Conservation (phyloP, 2,329 filamentous ascomycete genomes). For the Fusarium veterinarium region DNA sequence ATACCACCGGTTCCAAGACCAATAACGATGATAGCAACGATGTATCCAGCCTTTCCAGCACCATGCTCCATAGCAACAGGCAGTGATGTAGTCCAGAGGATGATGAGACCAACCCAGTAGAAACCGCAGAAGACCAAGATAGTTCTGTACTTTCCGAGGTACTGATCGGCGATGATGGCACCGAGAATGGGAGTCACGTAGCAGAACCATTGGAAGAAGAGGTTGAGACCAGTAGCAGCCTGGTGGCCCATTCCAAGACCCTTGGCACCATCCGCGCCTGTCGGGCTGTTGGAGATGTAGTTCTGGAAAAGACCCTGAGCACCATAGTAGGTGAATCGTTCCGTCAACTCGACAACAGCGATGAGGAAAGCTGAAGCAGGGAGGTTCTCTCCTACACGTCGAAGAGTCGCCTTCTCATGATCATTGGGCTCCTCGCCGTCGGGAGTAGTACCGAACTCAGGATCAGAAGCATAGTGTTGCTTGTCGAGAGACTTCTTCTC, state of each 20-base stretch:
- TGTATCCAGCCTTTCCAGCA: constrained; percentile 61
- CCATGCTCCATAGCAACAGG: constrained; percentile 51
- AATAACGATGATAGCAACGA: constrained; percentile 69
- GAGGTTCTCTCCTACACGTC: constrained; percentile 65
- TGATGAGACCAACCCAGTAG: constrained; percentile 67
- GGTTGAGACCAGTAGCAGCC: constrained; percentile 64
- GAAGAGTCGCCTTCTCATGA: constrained; percentile 61
- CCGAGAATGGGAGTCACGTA: constrained; percentile 60
- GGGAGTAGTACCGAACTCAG: constrained; percentile 47
- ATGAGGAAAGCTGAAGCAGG: constrained; percentile 67
- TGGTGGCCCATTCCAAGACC: constrained; percentile 67
- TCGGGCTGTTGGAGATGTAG: constrained; percentile 57
- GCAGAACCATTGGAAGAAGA: constrained; percentile 66
- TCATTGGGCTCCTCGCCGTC: constrained; percentile 66
- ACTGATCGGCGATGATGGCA: constrained; percentile 67
- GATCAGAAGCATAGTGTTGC: constrained; percentile 34
- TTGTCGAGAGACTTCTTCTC: constrained; percentile 42
- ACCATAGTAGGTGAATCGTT: constrained; percentile 70
- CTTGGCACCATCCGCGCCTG: constrained; percentile 55
- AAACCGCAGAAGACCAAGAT: constrained; percentile 67
- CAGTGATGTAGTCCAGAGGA: constrained; percentile 64
- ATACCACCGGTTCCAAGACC: constrained; percentile 76
- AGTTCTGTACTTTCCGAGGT: constrained; percentile 71
- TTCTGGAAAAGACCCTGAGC: constrained; percentile 66
- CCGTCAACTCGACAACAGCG: constrained; percentile 65